phyloP scores from a whole-genome alignment of 192 early-diverging fungal genomes.

The Backusella luteola region DNA sequence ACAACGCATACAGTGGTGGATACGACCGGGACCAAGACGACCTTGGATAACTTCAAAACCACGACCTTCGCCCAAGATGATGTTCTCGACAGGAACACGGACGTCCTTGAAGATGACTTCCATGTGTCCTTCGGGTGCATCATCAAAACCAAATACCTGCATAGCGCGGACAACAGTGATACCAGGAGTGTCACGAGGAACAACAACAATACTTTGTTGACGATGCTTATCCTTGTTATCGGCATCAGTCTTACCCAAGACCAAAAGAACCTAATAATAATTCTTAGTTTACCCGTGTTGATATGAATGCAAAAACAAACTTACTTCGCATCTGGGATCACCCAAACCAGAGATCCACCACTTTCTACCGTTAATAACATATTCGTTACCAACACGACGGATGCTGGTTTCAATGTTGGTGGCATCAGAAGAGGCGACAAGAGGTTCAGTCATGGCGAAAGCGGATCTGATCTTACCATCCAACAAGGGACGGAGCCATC shows the following conservation, averaged over 20 bases:
- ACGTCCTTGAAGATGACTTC: conserved; percentile 92
- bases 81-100: conserved; percentile 81
- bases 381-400: conserved; percentile 58
- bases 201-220: conserved; percentile 90
- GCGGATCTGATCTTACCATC: conserved; percentile 92
- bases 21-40: conserved; percentile 92
- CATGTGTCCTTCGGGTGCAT: conserved; percentile 95
- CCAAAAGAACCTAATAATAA: background rate
- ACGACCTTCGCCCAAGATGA: conserved; percentile 93
- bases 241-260: conserved; percentile 85
- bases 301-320: conserved; percentile 49
- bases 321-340: conserved; percentile 92
- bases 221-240: conserved; percentile 64
- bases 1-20: conserved; percentile 98
- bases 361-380: conserved; percentile 81
- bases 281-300: background rate
- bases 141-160: conserved; percentile 92
- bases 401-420: conserved; percentile 94
- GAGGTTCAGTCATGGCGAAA: conserved; percentile 98
- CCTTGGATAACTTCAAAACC: conserved; percentile 99
- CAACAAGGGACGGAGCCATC: conserved; percentile 81
- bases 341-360: conserved; percentile 99
- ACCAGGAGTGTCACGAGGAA: conserved; percentile 83
- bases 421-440: conserved; percentile 94
- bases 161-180: conserved; percentile 83